Conservation (phyloP, 2,329 filamentous ascomycete genomes). For the Colletotrichum liaoningense region DNA sequence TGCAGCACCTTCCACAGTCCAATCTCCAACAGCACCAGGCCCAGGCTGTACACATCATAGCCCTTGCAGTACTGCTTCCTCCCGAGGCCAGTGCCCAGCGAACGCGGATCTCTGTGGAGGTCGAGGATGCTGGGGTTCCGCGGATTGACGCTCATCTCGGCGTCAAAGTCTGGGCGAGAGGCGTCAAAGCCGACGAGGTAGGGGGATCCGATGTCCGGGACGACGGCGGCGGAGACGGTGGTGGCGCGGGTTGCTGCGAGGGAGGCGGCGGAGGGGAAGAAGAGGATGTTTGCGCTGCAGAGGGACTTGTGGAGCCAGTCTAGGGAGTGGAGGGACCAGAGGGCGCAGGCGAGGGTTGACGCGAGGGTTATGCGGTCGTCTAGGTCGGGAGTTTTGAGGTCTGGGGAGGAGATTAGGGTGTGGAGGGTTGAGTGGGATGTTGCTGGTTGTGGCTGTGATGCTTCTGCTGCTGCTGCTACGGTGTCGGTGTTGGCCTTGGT, state of each 20-base stretch:
- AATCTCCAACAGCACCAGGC: conserved; percentile 62
- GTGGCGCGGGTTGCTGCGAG: conserved; percentile 41
- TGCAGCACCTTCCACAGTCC: conserved; percentile 59
- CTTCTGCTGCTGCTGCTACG: neutral
- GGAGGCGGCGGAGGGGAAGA: conserved; percentile 59
- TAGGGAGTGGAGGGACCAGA: conserved; percentile 63
- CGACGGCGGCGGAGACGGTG: conserved; percentile 50
- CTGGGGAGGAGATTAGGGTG: conserved; percentile 40
- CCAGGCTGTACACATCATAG: conserved; percentile 65
- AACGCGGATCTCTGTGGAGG: conserved; percentile 40
- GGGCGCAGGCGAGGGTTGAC: conserved; percentile 53
- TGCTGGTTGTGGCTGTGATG: neutral
- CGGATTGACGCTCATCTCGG: conserved; percentile 59
- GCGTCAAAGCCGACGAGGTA: conserved; percentile 67
- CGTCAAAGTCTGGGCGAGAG: conserved; percentile 59
- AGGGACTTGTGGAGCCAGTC: conserved; percentile 70
- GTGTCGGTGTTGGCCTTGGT: neutral
- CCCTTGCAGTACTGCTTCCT: conserved; percentile 56
- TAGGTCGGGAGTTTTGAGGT: conserved; percentile 58
- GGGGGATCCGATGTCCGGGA: conserved; percentile 54
- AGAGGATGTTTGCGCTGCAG: conserved; percentile 63
- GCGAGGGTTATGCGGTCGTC: conserved; percentile 55
- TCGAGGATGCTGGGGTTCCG: neutral
- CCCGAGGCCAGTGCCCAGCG: conserved; percentile 48
- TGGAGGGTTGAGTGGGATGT: neutral